Conservation (phyloP, 805 yeast genomes). For the Priceomyces fermenticarens region DNA sequence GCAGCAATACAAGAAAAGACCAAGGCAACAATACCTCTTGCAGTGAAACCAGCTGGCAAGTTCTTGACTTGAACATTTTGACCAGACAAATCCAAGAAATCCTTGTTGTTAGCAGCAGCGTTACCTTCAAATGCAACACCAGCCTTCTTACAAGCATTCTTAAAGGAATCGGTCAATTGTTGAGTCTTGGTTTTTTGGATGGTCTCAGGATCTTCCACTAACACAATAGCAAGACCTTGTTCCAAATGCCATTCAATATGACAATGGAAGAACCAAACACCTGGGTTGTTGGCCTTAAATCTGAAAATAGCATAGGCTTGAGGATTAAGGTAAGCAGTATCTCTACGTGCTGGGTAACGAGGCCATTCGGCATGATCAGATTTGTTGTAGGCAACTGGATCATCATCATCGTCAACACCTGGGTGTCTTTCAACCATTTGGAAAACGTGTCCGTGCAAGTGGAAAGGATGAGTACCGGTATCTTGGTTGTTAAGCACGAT, state of each 20-base stretch:
- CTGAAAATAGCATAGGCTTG: constrained; percentile 68
- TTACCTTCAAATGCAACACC: constrained; percentile 65
- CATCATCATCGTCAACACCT: constrained; percentile 51
- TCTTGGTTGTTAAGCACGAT: constrained; percentile 77
- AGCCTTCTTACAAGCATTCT: constrained; percentile 54
- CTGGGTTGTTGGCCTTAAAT: constrained; percentile 83
- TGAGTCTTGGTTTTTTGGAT: constrained; percentile 43
- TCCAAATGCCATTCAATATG: constrained; percentile 84
- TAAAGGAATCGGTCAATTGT: constrained; percentile 59
- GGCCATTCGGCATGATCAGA: constrained; percentile 44
- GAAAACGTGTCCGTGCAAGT: constrained; percentile 71
- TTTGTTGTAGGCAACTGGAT: constrained; percentile 45
- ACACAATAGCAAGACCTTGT: constrained; percentile 73
- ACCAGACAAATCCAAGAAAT: constrained; percentile 68
- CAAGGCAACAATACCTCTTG: constrained; percentile 91
- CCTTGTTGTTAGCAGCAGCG: constrained; percentile 77
- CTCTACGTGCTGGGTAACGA: constrained; percentile 62
- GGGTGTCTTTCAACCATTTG: constrained; percentile 56
- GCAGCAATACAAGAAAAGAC: constrained; percentile 89
- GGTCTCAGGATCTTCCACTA: constrained; percentile 66
- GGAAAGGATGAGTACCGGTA: constrained; percentile 78
- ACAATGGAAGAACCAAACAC: constrained; percentile 94
- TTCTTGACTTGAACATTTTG: constrained; percentile 63
- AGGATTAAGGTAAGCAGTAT: constrained; percentile 65
- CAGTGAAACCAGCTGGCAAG: constrained; percentile 89